phyloP scores from a whole-genome alignment of 2,329 filamentous ascomycete genomes.

The Colletotrichum godetiae region DNA sequence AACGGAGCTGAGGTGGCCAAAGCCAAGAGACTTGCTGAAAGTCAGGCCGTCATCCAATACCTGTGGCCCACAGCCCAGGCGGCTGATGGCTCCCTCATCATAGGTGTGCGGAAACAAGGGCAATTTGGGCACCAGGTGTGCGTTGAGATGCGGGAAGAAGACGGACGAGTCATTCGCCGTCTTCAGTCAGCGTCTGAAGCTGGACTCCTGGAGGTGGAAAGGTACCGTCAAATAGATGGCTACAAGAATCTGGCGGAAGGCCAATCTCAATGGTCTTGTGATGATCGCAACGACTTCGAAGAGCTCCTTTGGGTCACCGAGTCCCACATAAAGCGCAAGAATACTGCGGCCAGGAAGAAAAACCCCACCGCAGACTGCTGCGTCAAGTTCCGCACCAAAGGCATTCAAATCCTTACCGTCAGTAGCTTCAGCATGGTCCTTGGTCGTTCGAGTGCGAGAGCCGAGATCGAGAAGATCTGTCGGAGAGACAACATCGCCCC shows the following conservation, averaged over 20 bases:
- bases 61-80: background rate
- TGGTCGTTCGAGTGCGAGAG: background rate
- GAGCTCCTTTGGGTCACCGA: no score
- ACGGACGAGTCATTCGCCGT: no score
- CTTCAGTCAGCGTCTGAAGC: no score
- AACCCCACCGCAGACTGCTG: conserved; percentile 23
- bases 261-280: no score
- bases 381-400: conserved; percentile 15
- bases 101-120: background rate
- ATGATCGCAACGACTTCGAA: no score
- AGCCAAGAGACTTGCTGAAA: background rate
- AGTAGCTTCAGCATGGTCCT: conserved; percentile 21
- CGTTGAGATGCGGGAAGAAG: no score
- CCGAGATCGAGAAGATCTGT: conserved; percentile 21
- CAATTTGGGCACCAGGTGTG: background rate
- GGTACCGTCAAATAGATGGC: no score
- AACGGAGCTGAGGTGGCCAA: background rate
- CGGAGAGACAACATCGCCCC: conserved; percentile 16
- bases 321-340: no score
- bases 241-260: no score
- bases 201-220: no score
- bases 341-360: no score
- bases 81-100: conserved; percentile 1
- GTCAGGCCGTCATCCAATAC: background rate
- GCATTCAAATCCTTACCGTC: conserved; percentile 25